These are phyloP conservation scores for Claviceps citrina DNA, from an alignment of 2,329 filamentous ascomycete genomes.

Conservation along the genomic window DNA sequence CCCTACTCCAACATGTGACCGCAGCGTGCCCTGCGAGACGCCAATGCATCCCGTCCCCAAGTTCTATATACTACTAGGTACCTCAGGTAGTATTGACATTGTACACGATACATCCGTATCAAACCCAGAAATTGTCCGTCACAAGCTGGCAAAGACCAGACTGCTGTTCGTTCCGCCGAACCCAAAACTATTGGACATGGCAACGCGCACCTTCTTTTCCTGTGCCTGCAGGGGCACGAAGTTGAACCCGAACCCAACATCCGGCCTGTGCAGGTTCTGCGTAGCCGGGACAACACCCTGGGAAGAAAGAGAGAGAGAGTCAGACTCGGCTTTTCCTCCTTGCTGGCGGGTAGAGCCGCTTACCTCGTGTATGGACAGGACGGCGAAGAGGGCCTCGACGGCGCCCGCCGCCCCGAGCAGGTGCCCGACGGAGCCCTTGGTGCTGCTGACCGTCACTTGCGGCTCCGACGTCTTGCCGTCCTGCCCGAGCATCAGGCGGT, in stretches of 20 bases:
- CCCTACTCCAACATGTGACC: no score
- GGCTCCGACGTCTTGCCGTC: conserved; percentile 46
- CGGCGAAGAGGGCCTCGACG: conserved; percentile 73
- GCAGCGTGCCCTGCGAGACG: no score
- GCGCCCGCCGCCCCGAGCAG: conserved; percentile 82
- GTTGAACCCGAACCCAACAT: conserved; percentile 62
- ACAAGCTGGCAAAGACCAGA: conserved; percentile 49
- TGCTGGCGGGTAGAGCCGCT: conserved; percentile 17
- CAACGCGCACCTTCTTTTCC: conserved; percentile 52
- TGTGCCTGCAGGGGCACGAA: conserved; percentile 65
- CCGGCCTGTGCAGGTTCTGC: conserved; percentile 57
- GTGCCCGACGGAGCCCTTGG: conserved; percentile 86
- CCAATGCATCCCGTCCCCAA: no score
- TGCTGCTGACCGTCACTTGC: conserved; percentile 74
- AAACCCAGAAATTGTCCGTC: neutral
- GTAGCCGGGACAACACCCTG: conserved; percentile 75
- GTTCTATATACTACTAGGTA: no score
- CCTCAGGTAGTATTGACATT: no score
- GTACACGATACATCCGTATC: no score
- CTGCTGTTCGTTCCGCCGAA: conserved; percentile 95
- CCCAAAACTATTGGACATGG: conserved; percentile 88
- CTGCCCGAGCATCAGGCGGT: conserved; percentile 56
- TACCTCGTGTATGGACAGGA: conserved; percentile 67
- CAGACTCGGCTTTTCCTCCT: no score
- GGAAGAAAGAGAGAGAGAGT: no score